Evolutionary conservation across 768 basidiomycete species (phyloP).

Genomic region (Amanita muscaria): DNA sequence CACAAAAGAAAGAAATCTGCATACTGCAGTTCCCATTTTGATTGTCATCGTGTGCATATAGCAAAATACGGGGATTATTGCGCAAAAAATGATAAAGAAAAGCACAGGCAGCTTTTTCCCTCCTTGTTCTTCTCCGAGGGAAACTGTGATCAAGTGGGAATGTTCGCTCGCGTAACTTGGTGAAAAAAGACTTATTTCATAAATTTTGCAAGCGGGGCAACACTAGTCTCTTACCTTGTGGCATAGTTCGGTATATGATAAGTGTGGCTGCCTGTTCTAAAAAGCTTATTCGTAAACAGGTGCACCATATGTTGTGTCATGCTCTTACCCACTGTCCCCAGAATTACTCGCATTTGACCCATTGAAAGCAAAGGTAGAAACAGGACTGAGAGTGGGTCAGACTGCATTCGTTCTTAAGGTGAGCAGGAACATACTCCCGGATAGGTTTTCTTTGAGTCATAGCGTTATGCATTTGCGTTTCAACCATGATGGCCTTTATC

Average conservation of each 20-base stretch:
- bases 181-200: too few relatives aligned
- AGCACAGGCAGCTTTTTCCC: background rate
- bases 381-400: background rate
- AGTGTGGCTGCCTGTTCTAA: conserved; percentile 26
- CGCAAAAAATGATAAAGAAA: background rate
- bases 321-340: conserved; percentile 28
- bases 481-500: background rate
- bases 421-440: background rate
- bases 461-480: background rate
- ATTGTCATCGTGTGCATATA: background rate
- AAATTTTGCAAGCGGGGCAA: conserved; percentile 8
- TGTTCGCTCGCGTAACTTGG: conserved; percentile 33
- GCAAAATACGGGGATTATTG: background rate
- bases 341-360: conserved; percentile 32
- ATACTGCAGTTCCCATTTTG: background rate
- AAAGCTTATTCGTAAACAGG: background rate
- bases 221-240: conserved; percentile 21
- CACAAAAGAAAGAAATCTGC: background rate
- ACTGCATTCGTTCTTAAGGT: background rate
- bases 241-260: conserved; percentile 34
- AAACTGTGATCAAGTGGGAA: conserved; percentile 27
- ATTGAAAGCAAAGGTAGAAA: conserved; percentile 30
- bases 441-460: conserved; percentile 6
- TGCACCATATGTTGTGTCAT: conserved; percentile 1
- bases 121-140: conserved; percentile 26